These are phyloP conservation scores for Bretziella fagacearum DNA, from an alignment of 2,329 filamentous ascomycete genomes.

Conservation along the genomic window DNA sequence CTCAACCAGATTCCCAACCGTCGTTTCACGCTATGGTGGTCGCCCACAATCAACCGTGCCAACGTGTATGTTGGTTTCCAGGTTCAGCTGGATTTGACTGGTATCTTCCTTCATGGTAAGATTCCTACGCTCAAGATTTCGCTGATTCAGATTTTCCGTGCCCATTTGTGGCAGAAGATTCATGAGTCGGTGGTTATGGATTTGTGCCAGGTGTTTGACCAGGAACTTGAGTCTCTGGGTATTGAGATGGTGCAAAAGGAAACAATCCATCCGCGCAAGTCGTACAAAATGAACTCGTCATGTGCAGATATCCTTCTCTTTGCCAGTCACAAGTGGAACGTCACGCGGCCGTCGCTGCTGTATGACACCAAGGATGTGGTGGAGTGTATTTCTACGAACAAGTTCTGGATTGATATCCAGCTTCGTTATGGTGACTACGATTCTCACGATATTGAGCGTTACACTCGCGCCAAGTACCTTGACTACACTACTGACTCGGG, in stretches of 20 bases:
- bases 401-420: conserved; percentile 98
- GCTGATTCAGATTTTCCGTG: conserved; percentile 96
- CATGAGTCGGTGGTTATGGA: conserved; percentile 99
- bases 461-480: conserved; percentile 92
- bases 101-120: conserved; percentile 97
- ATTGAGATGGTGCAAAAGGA: conserved; percentile 98
- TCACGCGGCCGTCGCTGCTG: conserved; percentile 78
- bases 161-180: conserved; percentile 99
- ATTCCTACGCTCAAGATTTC: conserved; percentile 97
- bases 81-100: conserved; percentile 90
- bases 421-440: conserved; percentile 96
- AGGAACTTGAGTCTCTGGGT: conserved; percentile 84
- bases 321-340: conserved; percentile 97
- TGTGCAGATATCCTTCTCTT: conserved; percentile 95
- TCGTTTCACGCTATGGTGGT: conserved; percentile 98
- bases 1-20: conserved; percentile 96
- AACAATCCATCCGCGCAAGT: conserved; percentile 96
- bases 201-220: conserved; percentile 93
- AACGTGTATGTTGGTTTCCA: conserved; percentile 99
- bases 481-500: conserved; percentile 98
- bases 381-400: conserved; percentile 87
- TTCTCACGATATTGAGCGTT: conserved; percentile 95
- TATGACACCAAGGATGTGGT: conserved; percentile 96
- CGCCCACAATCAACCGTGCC: conserved; percentile 77
- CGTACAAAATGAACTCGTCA: conserved; percentile 99